Percentiles rank a stretch among this genome's conserved stretches.
Evolutionary conservation across 257 asterid genomes (phyloP).

Genomic region (Capsicum baccatum): DNA sequence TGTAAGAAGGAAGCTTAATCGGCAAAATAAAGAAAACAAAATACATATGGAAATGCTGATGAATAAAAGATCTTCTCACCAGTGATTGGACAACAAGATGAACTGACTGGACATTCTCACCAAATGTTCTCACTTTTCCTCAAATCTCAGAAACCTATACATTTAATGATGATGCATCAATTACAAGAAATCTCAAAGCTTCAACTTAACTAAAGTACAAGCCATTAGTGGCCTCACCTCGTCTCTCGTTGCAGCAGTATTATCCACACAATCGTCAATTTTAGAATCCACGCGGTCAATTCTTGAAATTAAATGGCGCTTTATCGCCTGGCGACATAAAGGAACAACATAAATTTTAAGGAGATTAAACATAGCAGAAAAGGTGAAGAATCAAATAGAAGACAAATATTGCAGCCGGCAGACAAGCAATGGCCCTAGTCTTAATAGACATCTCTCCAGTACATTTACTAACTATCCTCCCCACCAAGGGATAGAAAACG

Average conservation of each 20-base stretch:
- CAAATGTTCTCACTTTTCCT: conserved; percentile 64
- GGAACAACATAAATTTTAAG: conserved; percentile 19
- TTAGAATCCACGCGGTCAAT: conserved; percentile 75
- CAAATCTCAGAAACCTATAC: conserved; percentile 64
- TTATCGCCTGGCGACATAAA: conserved; percentile 63
- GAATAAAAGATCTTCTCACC: conserved; percentile 52
- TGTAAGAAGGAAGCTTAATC: conserved; percentile 9
- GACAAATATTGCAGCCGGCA: background rate
- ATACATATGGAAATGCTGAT: conserved; percentile 27
- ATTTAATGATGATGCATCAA: conserved; percentile 26
- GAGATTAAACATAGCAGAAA: background rate
- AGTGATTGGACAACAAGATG: conserved; percentile 72
- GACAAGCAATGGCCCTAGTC: background rate
- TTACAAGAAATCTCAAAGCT: conserved; percentile 24
- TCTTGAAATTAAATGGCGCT: conserved; percentile 66
- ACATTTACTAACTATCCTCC: background rate
- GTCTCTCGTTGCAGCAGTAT: conserved; percentile 61
- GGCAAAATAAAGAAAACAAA: conserved; percentile 24
- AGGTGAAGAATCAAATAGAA: background rate
- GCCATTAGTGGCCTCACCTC: conserved; percentile 58
- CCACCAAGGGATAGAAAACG: background rate
- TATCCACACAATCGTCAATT: conserved; percentile 69
- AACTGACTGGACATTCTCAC: conserved; percentile 65
- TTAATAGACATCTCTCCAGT: background rate
- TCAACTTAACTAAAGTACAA: conserved; percentile 25